These are phyloP conservation scores for Omphalea diandra DNA, from an alignment of 441 rosid genomes.

Conservation along the genomic window DNA sequence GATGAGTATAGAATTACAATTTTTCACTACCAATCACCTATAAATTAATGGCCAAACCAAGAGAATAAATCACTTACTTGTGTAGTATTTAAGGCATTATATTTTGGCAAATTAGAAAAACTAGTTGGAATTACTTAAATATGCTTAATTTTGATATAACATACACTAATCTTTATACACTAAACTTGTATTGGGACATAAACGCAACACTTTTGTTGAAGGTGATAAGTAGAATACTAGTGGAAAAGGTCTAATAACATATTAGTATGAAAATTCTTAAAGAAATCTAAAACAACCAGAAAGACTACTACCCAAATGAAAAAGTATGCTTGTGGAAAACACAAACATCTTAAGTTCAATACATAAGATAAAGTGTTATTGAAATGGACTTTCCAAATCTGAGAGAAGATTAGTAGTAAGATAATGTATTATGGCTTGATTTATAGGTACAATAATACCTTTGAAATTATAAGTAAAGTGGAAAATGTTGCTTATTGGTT, in stretches of 20 bases:
- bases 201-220: background rate
- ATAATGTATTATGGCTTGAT: fast-evolving
- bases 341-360: background rate
- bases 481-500: background rate
- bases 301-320: background rate
- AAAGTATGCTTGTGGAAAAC: background rate
- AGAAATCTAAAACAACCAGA: background rate
- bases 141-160: background rate
- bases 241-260: no score
- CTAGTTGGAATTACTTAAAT: background rate
- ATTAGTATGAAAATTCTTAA: background rate
- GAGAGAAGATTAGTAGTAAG: slow-evolving; percentile 1
- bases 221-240: fast-evolving
- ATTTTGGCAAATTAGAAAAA: background rate
- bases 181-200: background rate
- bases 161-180: background rate
- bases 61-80: background rate
- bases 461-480: background rate
- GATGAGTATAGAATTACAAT: background rate
- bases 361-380: slow-evolving; percentile 1
- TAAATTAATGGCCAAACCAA: no score
- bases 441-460: slow-evolving; percentile 13
- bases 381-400: background rate
- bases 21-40: slow-evolving; percentile 4
- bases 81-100: background rate